phyloP scores from a whole-genome alignment of 331 rosid genomes.

The Malus hybrid region DNA sequence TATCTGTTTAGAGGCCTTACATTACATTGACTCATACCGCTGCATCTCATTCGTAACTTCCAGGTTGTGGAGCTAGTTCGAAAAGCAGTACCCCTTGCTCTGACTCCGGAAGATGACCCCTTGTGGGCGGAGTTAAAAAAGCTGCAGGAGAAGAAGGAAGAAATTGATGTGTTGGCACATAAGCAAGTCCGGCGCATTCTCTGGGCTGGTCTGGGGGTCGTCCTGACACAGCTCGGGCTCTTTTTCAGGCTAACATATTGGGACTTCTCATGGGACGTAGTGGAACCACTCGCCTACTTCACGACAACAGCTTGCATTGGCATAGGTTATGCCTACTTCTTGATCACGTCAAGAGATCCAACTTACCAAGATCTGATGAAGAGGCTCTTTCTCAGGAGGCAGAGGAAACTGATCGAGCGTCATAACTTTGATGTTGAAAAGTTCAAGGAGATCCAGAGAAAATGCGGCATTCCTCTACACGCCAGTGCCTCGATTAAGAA shows the following conservation, averaged over 20 bases:
- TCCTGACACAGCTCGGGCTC: conserved; percentile 43
- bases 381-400: conserved; percentile 81
- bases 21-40: conserved; percentile 1
- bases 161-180: conserved; percentile 64
- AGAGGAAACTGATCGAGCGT: conserved; percentile 68
- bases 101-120: conserved; percentile 55
- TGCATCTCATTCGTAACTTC: conserved; percentile 1
- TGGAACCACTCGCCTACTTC: conserved; percentile 94
- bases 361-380: conserved; percentile 81
- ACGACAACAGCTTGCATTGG: conserved; percentile 71
- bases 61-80: conserved; percentile 78
- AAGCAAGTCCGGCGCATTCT: conserved; percentile 69
- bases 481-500: conserved; percentile 52
- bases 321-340: conserved; percentile 79
- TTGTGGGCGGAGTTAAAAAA: conserved; percentile 47
- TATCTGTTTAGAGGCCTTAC: not conserved
- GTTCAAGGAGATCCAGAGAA: conserved; percentile 52
- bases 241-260: conserved; percentile 96
- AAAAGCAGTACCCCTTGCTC: conserved; percentile 67
- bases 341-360: conserved; percentile 88
- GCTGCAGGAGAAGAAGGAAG: conserved; percentile 57
- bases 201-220: conserved; percentile 57
- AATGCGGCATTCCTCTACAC: conserved; percentile 35
- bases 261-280: conserved; percentile 99
- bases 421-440: conserved; percentile 50